These are phyloP conservation scores for Neurospora sp. DNA, from an alignment of 495 filamentous ascomycete genomes.

Conservation along the genomic window DNA sequence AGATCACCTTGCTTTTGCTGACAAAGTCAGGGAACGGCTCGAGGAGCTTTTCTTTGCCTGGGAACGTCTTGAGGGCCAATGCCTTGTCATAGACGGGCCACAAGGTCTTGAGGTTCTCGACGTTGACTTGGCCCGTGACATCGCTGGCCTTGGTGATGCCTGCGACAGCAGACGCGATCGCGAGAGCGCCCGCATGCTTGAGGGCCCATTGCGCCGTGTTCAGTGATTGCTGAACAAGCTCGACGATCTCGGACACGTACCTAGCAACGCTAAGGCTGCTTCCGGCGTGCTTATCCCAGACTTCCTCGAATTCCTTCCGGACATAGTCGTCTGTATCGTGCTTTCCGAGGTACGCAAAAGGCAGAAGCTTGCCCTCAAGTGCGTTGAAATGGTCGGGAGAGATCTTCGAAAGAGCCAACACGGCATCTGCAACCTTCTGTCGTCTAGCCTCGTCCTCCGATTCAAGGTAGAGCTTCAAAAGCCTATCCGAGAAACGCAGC, in stretches of 20 bases:
- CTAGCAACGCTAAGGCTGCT: slow-evolving; percentile 70
- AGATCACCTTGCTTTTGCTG: slow-evolving; percentile 47
- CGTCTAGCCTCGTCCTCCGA: slow-evolving; percentile 66
- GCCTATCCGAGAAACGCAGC: slow-evolving; percentile 52
- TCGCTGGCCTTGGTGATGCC: slow-evolving; percentile 40
- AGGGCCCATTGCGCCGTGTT: slow-evolving; percentile 77
- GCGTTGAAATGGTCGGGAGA: slow-evolving; percentile 80
- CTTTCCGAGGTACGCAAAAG: slow-evolving; percentile 80
- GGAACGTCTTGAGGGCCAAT: slow-evolving; percentile 79
- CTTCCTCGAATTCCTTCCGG: slow-evolving; percentile 61
- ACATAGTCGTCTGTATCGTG: slow-evolving; percentile 75
- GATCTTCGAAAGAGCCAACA: slow-evolving; percentile 71
- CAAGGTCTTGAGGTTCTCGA: slow-evolving; percentile 47
- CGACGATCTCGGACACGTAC: slow-evolving; percentile 73
- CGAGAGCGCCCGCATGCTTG: slow-evolving; percentile 75
- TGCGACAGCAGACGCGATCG: slow-evolving; percentile 62
- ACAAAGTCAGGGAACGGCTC: slow-evolving; percentile 73
- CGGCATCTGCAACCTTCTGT: slow-evolving; percentile 65
- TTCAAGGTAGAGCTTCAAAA: slow-evolving; percentile 64
- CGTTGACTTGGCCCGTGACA: slow-evolving; percentile 40
- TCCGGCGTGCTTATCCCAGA: slow-evolving; percentile 84
- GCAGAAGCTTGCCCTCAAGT: slow-evolving; percentile 62
- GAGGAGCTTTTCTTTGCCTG: slow-evolving; percentile 85
- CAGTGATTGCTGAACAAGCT: slow-evolving; percentile 53
- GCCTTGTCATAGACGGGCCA: slow-evolving; percentile 80